A percentile compares a stretch with the other conserved stretches of the same genome.
phyloP scores from a whole-genome alignment of 2,329 filamentous ascomycete genomes.

The Trichoderma sp. region DNA sequence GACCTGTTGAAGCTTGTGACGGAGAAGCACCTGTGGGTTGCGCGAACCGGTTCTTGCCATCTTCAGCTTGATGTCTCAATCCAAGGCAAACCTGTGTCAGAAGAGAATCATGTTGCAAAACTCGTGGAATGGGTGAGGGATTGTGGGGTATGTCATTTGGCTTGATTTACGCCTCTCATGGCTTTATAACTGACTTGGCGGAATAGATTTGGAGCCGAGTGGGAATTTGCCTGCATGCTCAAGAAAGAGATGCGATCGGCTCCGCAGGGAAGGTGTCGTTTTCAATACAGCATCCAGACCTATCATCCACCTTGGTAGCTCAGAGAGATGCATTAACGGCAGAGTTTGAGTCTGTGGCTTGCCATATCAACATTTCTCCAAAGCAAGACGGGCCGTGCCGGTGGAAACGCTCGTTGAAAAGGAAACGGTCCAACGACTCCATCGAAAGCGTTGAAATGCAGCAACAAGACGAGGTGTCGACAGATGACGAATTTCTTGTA shows the following conservation, averaged over 20 bases:
- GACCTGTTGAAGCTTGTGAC: slow-evolving; percentile 27
- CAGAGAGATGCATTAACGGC: slow-evolving; percentile 28
- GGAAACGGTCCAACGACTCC: background rate
- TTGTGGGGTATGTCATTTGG: slow-evolving; percentile 28
- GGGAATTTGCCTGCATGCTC: slow-evolving; percentile 29
- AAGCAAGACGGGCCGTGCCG: background rate
- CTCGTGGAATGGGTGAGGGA: slow-evolving; percentile 25
- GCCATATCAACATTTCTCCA: slow-evolving; percentile 27
- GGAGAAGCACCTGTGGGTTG: slow-evolving; percentile 33
- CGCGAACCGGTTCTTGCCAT: slow-evolving; percentile 30
- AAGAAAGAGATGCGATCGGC: slow-evolving; percentile 6
- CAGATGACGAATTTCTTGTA: slow-evolving; percentile 18
- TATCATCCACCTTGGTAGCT: slow-evolving; percentile 31
- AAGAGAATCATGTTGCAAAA: slow-evolving; percentile 14
- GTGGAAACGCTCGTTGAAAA: background rate
- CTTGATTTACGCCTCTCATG: rapidly evolving
- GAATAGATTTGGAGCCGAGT: slow-evolving; percentile 33
- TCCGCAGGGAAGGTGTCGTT: slow-evolving; percentile 29
- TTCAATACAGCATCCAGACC: slow-evolving; percentile 37
- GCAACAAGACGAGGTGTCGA: background rate
- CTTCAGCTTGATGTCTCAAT: slow-evolving; percentile 29
- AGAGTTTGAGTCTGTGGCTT: slow-evolving; percentile 28
- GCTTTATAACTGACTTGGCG: background rate
- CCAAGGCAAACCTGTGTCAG: slow-evolving; percentile 22
- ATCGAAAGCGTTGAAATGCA: background rate